Percentiles rank a stretch among this genome's conserved stretches.
Evolutionary conservation across 2,329 filamentous ascomycete genomes (phyloP).

Genomic region (Aspergillus latus): DNA sequence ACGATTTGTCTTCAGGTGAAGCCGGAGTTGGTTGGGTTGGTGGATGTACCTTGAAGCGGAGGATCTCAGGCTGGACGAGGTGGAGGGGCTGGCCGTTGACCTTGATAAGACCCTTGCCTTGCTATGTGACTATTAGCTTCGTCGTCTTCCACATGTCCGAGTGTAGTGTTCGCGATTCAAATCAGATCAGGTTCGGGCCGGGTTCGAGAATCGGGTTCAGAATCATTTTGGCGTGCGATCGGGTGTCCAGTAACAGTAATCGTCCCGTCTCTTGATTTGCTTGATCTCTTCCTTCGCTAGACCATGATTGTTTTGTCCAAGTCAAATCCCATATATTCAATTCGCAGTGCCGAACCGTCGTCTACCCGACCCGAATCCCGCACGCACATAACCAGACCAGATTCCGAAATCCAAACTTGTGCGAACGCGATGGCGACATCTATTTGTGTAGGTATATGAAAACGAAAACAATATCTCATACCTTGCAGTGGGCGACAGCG

Average conservation of each 20-base stretch:
- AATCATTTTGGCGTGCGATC: neutral
- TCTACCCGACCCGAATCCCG: neutral
- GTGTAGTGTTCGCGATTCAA: neutral
- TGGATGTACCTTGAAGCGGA: slow-evolving; percentile 84
- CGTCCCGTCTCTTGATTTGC: neutral
- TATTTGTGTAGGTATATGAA: neutral
- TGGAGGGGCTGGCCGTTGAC: slow-evolving; percentile 96
- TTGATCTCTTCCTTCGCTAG: slow-evolving; percentile 16
- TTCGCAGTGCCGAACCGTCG: neutral
- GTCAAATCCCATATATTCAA: neutral
- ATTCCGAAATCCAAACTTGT: slow-evolving; percentile 2
- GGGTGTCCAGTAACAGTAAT: neutral
- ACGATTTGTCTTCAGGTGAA: slow-evolving; percentile 7
- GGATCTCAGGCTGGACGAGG: slow-evolving; percentile 92
- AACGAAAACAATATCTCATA: slow-evolving; percentile 44
- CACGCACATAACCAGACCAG: neutral
- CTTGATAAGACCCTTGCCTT: slow-evolving; percentile 89
- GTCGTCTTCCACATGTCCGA: neutral
- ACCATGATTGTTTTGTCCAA: too few species aligned
- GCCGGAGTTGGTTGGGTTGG: slow-evolving; percentile 5
- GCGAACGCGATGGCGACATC: slow-evolving; percentile 14
- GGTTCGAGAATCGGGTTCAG: slow-evolving; percentile 13
- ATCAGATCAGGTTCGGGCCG: neutral
- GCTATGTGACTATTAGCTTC: slow-evolving; percentile 45
- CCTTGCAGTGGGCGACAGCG: slow-evolving; percentile 90